phyloP scores from a whole-genome alignment of 2,329 filamentous ascomycete genomes.

The Pseudonectria buxi region DNA sequence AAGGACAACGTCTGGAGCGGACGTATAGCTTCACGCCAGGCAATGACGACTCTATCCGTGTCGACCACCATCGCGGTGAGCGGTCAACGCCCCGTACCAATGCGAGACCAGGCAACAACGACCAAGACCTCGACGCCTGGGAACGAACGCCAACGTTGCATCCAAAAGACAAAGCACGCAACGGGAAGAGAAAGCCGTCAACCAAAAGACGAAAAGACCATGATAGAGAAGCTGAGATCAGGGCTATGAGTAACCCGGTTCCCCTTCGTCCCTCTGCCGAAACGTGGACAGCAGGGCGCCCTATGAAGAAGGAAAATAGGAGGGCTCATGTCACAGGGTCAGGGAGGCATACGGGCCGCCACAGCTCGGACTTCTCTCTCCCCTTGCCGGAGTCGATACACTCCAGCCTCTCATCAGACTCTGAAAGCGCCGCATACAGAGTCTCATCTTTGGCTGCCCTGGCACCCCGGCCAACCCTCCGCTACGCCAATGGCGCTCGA shows the following conservation, averaged over 20 bases:
- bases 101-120: conserved; percentile 9
- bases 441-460: conserved; percentile 76
- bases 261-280: conserved; percentile 58
- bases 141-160: conserved; percentile 44
- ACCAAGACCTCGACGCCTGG: conserved; percentile 18
- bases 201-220: conserved; percentile 71
- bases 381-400: conserved; percentile 67
- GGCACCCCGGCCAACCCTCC: conserved; percentile 76
- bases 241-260: conserved; percentile 68
- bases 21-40: conserved; percentile 58
- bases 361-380: conserved; percentile 66
- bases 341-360: conserved; percentile 50
- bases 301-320: conserved; percentile 57
- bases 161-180: conserved; percentile 55
- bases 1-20: conserved; percentile 41
- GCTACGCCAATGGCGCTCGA: conserved; percentile 61
- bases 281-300: conserved; percentile 52
- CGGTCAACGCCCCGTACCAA: conserved; percentile 17
- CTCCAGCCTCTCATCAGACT: conserved; percentile 68
- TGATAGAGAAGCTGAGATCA: conserved; percentile 80
- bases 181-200: conserved; percentile 62
- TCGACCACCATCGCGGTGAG: conserved; percentile 23
- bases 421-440: conserved; percentile 67
- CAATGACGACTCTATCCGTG: conserved; percentile 46
- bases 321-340: conserved; percentile 51